Evolutionary conservation across 495 filamentous ascomycete species (phyloP).

Genomic region (Penicillium cosmopolitanum): DNA sequence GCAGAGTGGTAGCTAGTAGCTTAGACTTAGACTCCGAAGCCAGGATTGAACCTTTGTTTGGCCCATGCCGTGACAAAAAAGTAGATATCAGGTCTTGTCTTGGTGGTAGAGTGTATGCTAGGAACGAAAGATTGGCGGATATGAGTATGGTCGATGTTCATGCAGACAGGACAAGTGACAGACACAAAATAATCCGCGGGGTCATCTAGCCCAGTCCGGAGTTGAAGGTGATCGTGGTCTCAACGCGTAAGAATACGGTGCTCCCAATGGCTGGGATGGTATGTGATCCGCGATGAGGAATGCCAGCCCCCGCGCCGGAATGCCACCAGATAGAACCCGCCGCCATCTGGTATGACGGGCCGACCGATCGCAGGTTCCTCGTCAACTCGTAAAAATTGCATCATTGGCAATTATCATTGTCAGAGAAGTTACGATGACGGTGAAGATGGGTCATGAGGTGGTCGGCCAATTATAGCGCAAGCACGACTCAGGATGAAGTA

Average conservation of each 20-base stretch:
- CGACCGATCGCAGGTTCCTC: neutral
- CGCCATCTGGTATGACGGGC: conserved; percentile 34
- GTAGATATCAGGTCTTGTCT: neutral
- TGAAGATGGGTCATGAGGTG: neutral
- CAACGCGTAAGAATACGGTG: conserved; percentile 37
- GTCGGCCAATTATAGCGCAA: neutral
- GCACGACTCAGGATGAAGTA: neutral
- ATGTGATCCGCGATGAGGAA: conserved; percentile 37
- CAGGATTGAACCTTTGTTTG: conserved; percentile 18
- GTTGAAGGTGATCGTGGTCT: conserved; percentile 7
- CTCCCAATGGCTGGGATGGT: conserved; percentile 37
- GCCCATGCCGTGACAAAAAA: conserved; percentile 30
- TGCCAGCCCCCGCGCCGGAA: conserved; percentile 32
- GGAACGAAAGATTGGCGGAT: conserved; percentile 1
- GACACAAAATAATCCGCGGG: conserved; percentile 13
- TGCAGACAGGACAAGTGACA: conserved; percentile 12
- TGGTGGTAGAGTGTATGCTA: conserved; percentile 5
- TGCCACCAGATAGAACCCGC: conserved; percentile 25
- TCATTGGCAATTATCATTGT: neutral
- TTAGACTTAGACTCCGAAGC: conserved; percentile 24
- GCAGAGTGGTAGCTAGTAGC: neutral
- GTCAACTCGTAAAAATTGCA: conserved; percentile 8
- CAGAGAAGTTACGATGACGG: conserved; percentile 1
- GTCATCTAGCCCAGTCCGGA: conserved; percentile 6
- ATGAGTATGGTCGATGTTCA: conserved; percentile 4